phyloP scores from a whole-genome alignment of 2,329 filamentous ascomycete genomes.

The Apiospora pterosperma region DNA sequence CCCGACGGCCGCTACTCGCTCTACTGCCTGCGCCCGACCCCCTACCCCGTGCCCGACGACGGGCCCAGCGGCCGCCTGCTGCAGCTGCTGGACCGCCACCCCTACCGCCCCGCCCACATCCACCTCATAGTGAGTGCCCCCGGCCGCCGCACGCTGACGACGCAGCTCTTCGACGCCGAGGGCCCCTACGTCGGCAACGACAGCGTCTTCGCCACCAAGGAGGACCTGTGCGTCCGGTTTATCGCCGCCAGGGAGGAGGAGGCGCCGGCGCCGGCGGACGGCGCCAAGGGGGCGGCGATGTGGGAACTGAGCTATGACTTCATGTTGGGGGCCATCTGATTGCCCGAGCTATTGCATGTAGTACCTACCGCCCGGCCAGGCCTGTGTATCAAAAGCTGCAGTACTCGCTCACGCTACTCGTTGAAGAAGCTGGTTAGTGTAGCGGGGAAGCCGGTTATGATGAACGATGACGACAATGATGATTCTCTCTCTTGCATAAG shows the following conservation, averaged over 20 bases:
- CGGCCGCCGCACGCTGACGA: conserved; percentile 53
- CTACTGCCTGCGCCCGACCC: conserved; percentile 53
- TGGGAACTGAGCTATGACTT: conserved; percentile 63
- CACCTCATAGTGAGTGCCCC: conserved; percentile 49
- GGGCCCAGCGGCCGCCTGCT: conserved; percentile 54
- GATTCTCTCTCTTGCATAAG: too few species aligned
- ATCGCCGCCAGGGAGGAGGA: conserved; percentile 26
- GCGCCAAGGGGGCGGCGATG: conserved; percentile 49
- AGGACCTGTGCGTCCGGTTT: conserved; percentile 44
- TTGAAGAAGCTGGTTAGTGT: too few species aligned
- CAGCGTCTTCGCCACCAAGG: conserved; percentile 53
- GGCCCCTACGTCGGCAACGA: conserved; percentile 57
- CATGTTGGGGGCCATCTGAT: not conserved
- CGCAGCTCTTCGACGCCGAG: conserved; percentile 70
- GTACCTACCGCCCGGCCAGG: too few species aligned
- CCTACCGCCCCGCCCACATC: conserved; percentile 57
- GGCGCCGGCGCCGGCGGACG: conserved; percentile 41
- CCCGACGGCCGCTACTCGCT: conserved; percentile 60
- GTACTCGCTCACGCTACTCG: too few species aligned
- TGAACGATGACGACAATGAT: too few species aligned
- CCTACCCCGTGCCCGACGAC: conserved; percentile 47
- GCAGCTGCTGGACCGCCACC: conserved; percentile 50
- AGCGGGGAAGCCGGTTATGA: too few species aligned
- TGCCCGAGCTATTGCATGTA: too few species aligned
- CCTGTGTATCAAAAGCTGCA: too few species aligned